These are phyloP conservation scores for Blastobotrys proliferans DNA, from an alignment of 1,139 yeast species.

Conservation along the genomic window DNA sequence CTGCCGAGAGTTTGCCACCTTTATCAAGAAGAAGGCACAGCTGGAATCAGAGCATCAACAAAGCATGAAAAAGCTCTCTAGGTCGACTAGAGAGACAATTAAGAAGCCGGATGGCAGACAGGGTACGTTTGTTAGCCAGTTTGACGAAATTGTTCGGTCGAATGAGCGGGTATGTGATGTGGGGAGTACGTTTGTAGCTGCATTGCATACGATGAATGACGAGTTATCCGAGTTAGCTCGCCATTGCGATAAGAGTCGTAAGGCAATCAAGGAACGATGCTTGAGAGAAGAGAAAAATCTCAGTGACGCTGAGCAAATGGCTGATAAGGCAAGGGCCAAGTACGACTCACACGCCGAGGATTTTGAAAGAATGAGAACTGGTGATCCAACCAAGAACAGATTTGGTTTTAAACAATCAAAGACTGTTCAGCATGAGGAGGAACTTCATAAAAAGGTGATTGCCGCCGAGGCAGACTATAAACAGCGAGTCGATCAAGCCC, in stretches of 20 bases:
- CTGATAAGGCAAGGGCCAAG: conserved; percentile 84
- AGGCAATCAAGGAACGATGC: conserved; percentile 75
- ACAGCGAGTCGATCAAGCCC: conserved; percentile 67
- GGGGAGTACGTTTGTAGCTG: conserved; percentile 71
- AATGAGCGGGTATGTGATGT: conserved; percentile 76
- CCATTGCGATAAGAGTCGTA: conserved; percentile 67
- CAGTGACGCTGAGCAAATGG: conserved; percentile 70
- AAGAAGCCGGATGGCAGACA: conserved; percentile 49
- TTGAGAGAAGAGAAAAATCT: conserved; percentile 79
- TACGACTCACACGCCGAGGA: conserved; percentile 82
- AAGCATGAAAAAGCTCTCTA: conserved; percentile 65
- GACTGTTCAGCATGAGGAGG: conserved; percentile 91
- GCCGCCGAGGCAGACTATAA: conserved; percentile 82
- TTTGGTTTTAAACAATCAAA: conserved; percentile 69
- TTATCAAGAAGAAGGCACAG: conserved; percentile 70
- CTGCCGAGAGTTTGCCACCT: conserved; percentile 80
- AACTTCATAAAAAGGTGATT: conserved; percentile 73
- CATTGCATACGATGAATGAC: conserved; percentile 79
- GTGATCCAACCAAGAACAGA: conserved; percentile 78
- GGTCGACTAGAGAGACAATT: conserved; percentile 50
- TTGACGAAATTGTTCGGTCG: conserved; percentile 66
- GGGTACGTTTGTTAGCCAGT: conserved; percentile 65
- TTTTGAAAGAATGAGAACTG: conserved; percentile 71
- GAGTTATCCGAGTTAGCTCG: conserved; percentile 72
- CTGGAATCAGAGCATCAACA: conserved; percentile 76